Percentiles rank a stretch among this genome's conserved stretches.
Evolutionary conservation across 2,329 filamentous ascomycete species (phyloP).

Genomic region (Claviceps arundinis): DNA sequence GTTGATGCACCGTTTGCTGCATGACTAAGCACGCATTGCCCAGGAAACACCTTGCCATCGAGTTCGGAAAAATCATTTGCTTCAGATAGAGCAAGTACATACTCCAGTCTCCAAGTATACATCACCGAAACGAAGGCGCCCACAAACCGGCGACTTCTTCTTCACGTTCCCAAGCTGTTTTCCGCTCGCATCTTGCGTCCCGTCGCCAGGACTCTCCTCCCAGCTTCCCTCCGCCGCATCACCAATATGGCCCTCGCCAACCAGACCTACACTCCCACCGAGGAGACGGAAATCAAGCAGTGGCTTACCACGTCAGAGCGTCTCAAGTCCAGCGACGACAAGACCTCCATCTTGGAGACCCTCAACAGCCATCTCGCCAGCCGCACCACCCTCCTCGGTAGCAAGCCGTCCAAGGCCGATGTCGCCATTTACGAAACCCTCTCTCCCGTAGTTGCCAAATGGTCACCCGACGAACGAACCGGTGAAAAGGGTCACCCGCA

Average conservation of each 20-base stretch:
- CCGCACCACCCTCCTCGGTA: conserved; percentile 77
- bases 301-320: conserved; percentile 71
- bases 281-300: conserved; percentile 78
- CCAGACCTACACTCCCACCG: conserved; percentile 59
- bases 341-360: conserved; percentile 57
- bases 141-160: conserved; percentile 2
- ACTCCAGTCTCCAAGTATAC: background rate
- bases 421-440: conserved; percentile 70
- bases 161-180: conserved; percentile 27
- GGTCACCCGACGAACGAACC: conserved; percentile 76
- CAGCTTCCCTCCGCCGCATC: conserved; percentile 15
- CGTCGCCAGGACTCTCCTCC: conserved; percentile 22
- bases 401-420: conserved; percentile 81
- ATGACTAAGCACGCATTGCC: conserved; percentile 4
- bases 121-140: conserved; percentile 5
- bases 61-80: background rate
- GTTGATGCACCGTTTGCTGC: background rate
- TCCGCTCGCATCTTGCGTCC: conserved; percentile 25
- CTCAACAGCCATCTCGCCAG: conserved; percentile 81
- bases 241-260: conserved; percentile 54
- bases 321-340: conserved; percentile 42
- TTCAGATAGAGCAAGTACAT: background rate
- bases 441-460: conserved; percentile 61
- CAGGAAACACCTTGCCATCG: background rate
- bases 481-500: conserved; percentile 82